phyloP scores from a whole-genome alignment of 306 rosid species.

The Citrullus amarus region DNA sequence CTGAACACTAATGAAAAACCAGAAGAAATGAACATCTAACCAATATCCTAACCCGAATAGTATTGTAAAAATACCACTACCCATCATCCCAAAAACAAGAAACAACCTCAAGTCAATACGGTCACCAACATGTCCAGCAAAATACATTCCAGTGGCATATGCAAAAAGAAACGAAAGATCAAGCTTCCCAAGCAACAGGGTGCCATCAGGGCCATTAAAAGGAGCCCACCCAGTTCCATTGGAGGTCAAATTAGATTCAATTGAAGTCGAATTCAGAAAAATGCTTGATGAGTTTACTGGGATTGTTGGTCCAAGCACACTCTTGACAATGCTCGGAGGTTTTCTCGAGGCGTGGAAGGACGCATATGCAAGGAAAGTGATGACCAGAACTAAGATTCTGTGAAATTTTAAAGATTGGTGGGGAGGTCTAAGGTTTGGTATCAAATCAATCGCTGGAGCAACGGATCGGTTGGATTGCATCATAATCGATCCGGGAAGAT shows the following conservation, averaged over 20 bases:
- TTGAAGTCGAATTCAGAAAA: constrained; percentile 22
- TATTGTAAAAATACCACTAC: constrained; percentile 65
- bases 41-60: constrained; percentile 81
- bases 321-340: constrained; percentile 89
- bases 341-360: constrained; percentile 87
- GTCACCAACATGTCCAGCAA: constrained; percentile 77
- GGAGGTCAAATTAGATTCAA: constrained; percentile 10
- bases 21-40: constrained; percentile 59
- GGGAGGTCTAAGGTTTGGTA: constrained; percentile 61
- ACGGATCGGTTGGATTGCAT: constrained; percentile 37
- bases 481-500: not conserved
- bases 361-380: constrained; percentile 69
- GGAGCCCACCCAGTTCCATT: constrained; percentile 67
- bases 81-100: constrained; percentile 79
- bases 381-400: constrained; percentile 36
- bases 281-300: constrained; percentile 29
- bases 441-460: constrained; percentile 49
- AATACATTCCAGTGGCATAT: constrained; percentile 74
- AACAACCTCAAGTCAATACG: constrained; percentile 71
- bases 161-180: constrained; percentile 79
- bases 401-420: constrained; percentile 61
- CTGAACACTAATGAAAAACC: constrained; percentile 63
- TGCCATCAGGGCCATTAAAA: constrained; percentile 56
- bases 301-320: constrained; percentile 65
- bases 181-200: constrained; percentile 67